phyloP scores from a whole-genome alignment of 257 asterid species.

The Verbascum thapsus region DNA sequence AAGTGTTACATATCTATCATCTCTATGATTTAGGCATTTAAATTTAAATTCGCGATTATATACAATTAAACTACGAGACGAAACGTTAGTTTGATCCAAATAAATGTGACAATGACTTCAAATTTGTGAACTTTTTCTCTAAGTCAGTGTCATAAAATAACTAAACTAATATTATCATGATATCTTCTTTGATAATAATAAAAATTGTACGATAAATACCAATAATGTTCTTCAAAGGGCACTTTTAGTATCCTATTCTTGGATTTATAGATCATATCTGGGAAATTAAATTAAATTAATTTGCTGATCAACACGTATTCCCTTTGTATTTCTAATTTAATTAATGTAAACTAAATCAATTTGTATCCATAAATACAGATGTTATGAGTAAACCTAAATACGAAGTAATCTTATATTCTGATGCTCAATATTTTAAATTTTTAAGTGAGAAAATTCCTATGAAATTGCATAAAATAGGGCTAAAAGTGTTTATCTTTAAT shows the following conservation, averaged over 20 bases:
- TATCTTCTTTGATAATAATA: neutral
- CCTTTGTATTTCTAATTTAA: too few relatives aligned
- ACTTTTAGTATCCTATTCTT: neutral
- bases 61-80: too few relatives aligned
- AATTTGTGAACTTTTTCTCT: slow-evolving; percentile 2
- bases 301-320: too few relatives aligned
- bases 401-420: slow-evolving; percentile 3
- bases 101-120: slow-evolving; percentile 21
- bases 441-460: slow-evolving; percentile 1
- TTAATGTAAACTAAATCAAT: too few relatives aligned
- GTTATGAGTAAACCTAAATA: neutral
- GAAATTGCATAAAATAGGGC: slow-evolving; percentile 8
- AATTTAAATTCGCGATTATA: too few relatives aligned
- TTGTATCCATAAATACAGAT: neutral
- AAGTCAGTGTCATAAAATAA: slow-evolving; percentile 24
- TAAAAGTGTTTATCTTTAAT: neutral
- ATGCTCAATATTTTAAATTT: neutral
- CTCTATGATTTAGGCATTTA: too few relatives aligned
- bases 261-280: slow-evolving; percentile 5
- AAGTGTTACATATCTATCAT: too few relatives aligned
- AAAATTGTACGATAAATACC: slow-evolving; percentile 16
- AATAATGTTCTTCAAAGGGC: neutral
- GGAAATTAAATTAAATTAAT: neutral
- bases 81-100: too few relatives aligned
- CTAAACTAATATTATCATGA: slow-evolving; percentile 12